These are phyloP conservation scores for Spiraea crenata DNA, from an alignment of 331 rosid genomes.

Conservation along the genomic window DNA sequence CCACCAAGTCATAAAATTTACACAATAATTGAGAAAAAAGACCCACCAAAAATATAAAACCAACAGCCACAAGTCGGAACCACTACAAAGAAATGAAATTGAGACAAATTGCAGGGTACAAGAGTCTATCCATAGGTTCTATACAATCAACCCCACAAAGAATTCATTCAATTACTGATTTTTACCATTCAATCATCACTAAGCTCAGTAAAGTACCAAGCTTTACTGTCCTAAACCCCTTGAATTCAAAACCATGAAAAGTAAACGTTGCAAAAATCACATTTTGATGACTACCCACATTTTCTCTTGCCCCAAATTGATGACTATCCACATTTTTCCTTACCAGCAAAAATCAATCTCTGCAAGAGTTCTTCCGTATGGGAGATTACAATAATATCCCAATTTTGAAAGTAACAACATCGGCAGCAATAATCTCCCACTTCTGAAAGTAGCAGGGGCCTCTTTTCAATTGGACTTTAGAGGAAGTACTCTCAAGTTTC, in stretches of 20 bases:
- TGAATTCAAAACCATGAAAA: not conserved
- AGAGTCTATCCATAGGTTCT: no score
- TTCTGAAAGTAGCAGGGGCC: no score
- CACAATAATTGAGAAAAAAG: no score
- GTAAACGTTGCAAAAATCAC: not conserved
- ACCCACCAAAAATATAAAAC: not conserved
- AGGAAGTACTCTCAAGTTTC: no score
- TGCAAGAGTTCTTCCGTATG: no score
- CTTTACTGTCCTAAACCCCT: not conserved
- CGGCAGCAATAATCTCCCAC: no score
- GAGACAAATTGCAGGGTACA: no score
- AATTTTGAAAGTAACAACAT: no score
- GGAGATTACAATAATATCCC: no score
- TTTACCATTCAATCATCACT: not conserved
- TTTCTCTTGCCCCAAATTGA: not conserved
- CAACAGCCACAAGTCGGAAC: not conserved
- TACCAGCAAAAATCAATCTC: no score
- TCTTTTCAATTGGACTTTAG: no score
- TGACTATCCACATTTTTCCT: not conserved
- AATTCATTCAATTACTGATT: not conserved
- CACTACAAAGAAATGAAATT: no score
- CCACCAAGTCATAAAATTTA: not conserved
- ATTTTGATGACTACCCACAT: constrained; percentile 1
- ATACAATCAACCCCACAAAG: not conserved
- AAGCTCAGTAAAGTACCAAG: not conserved